These are phyloP conservation scores for Gossypium schwendimanii DNA, from an alignment of 441 rosid species.

Conservation along the genomic window DNA sequence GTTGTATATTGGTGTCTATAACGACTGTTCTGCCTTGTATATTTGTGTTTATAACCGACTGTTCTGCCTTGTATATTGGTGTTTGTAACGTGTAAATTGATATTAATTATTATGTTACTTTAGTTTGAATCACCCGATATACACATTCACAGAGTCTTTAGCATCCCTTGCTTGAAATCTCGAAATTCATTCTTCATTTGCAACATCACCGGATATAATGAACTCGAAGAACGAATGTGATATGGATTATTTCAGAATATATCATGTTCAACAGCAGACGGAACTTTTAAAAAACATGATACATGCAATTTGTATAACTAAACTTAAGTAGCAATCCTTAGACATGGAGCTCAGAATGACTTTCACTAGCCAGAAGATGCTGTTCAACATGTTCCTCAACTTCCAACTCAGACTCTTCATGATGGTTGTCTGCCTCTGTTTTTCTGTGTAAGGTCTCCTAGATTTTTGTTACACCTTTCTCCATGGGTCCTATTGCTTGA, in stretches of 20 bases:
- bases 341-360: neutral
- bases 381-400: conserved; percentile 22
- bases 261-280: neutral
- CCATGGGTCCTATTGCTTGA: conserved; percentile 80
- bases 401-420: conserved; percentile 26
- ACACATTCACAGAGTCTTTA: neutral
- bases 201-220: neutral
- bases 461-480: conserved; percentile 71
- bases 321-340: neutral
- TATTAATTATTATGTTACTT: neutral
- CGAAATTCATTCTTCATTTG: neutral
- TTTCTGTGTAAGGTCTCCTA: conserved; percentile 58
- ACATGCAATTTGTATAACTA: neutral
- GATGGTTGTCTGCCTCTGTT: conserved; percentile 23
- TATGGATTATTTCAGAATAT: neutral
- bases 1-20: neutral
- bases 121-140: neutral
- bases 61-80: conserved; percentile 2
- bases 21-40: no score
- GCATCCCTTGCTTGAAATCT: neutral
- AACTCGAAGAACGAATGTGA: neutral
- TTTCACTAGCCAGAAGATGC: neutral
- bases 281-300: no score
- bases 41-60: neutral
- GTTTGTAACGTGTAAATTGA: neutral